Base-by-base conservation (phyloP, 345 rosid genomes). In the Camelina sativa region DNA sequence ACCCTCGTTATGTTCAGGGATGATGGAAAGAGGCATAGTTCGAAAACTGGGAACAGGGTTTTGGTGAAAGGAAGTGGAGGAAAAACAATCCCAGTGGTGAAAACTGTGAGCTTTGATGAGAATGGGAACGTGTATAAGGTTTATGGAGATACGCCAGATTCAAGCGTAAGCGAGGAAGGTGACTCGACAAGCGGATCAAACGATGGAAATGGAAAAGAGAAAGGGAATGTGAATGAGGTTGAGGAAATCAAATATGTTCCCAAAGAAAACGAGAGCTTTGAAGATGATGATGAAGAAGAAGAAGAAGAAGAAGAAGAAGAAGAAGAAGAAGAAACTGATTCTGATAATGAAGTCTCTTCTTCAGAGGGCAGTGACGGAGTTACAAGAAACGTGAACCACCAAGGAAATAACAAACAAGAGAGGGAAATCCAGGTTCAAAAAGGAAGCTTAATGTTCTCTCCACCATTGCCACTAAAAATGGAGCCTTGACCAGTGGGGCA, bases 401-500 rank as follows among this genome's bases (percentile, higher is more conserved):
- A 30, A n/a, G 80, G 32, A 28, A 55, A 73, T 69, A 37, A 64
- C 35, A 62, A 79, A 43, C 28, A 61, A 8, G 41, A 55, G 38
- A 64, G 65, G 46, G 69, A 70, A 62, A 54, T 56, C 23, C 66
- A 61, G 38, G 70, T 52, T 82, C 65, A 72, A 68, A 79, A 73
- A 54, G 82, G 80, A 48, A 76, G 47, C 25, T 79, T 76, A 16
- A 73, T 78, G 76, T 83, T 80, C 66, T 81, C 92, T 72, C 87
- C 97, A 55, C 93, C 97, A 10, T 17, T 81, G 67, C 90, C 93
- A 8, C 83, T 84, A 65, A 88, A 88, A 84, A 91, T 87, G 91
- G 93, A 91, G 72, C 62, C 82, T 7, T 80, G 82, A 81, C 17
- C 40, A 82, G 69, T 57, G 84, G 69, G 37, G 46, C 44, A 9